Percentiles rank a stretch among this genome's conserved stretches.
Evolutionary conservation across 768 basidiomycete genomes (phyloP).

Genomic region (Astraeus odoratus): DNA sequence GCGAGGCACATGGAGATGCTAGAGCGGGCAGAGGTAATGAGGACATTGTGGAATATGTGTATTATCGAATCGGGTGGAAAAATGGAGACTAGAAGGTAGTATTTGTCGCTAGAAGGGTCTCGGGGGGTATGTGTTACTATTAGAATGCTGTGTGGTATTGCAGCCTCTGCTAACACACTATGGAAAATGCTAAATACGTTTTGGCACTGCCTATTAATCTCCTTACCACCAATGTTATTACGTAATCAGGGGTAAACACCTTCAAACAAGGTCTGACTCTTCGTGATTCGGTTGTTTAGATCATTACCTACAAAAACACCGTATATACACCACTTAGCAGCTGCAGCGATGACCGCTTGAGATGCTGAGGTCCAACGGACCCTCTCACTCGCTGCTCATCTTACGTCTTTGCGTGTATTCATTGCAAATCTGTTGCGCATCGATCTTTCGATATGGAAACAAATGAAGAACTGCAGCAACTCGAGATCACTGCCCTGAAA

Average conservation of each 20-base stretch:
- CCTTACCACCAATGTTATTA: too few species aligned
- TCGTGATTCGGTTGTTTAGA: constrained; percentile 4
- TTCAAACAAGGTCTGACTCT: constrained; percentile 17
- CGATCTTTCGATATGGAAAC: constrained; percentile 50
- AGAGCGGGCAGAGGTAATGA: constrained; percentile 22
- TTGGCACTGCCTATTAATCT: too few species aligned
- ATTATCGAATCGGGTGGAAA: constrained; percentile 72
- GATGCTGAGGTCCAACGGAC: constrained; percentile 62
- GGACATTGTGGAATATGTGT: constrained; percentile 63
- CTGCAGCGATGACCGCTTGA: constrained; percentile 61
- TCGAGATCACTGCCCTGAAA: constrained; percentile 72
- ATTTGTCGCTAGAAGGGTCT: too few species aligned
- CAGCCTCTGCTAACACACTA: too few species aligned
- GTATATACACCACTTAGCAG: constrained; percentile 2
- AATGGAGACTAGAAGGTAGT: constrained; percentile 9
- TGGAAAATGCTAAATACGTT: too few species aligned
- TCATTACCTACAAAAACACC: background rate
- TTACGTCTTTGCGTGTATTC: constrained; percentile 25
- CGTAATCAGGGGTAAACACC: constrained; percentile 4
- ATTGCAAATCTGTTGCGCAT: constrained; percentile 9
- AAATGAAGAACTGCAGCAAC: constrained; percentile 56
- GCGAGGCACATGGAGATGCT: constrained; percentile 34
- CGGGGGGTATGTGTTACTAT: too few species aligned
- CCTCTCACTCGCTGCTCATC: constrained; percentile 51
- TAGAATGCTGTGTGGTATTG: too few species aligned